These are phyloP conservation scores for Ammopiptanthus mongolicus DNA, from an alignment of 306 rosid species.

Conservation along the genomic window DNA sequence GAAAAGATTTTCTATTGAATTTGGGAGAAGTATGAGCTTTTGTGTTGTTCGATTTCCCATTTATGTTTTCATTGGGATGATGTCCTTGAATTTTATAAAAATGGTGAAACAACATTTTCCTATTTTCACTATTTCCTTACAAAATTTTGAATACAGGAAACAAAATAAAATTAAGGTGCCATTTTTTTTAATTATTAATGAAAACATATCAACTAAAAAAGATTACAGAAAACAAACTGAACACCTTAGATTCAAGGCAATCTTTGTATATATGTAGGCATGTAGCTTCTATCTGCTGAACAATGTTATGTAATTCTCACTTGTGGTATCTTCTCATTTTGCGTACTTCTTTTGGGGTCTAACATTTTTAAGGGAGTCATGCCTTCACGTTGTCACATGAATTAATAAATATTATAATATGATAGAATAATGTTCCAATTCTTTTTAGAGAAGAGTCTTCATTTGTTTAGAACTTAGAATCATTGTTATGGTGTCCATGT, in stretches of 20 bases:
- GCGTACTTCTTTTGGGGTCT: neutral
- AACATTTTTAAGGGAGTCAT: neutral
- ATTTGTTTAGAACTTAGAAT: neutral
- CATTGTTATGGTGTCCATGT: neutral
- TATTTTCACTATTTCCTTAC: neutral
- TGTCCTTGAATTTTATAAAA: slow-evolving; percentile 36
- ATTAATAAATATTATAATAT: neutral
- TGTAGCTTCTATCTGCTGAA: neutral
- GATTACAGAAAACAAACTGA: neutral
- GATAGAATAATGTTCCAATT: neutral
- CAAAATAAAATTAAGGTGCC: neutral
- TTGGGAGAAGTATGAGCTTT: slow-evolving; percentile 47
- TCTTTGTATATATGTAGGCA: neutral
- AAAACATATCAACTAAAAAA: neutral
- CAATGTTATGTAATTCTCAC: neutral
- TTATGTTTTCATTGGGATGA: slow-evolving; percentile 40
- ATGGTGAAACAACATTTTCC: neutral
- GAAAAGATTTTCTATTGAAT: slow-evolving; percentile 41
- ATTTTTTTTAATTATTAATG: neutral
- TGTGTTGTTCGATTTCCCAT: slow-evolving; percentile 31
- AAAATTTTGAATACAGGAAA: neutral
- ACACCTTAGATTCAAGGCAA: neutral
- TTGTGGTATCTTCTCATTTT: neutral
- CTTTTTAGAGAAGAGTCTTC: neutral
- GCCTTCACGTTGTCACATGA: neutral